phyloP scores from a whole-genome alignment of 176 grass and related monocot species.

The Puccinellia tenuiflora region DNA sequence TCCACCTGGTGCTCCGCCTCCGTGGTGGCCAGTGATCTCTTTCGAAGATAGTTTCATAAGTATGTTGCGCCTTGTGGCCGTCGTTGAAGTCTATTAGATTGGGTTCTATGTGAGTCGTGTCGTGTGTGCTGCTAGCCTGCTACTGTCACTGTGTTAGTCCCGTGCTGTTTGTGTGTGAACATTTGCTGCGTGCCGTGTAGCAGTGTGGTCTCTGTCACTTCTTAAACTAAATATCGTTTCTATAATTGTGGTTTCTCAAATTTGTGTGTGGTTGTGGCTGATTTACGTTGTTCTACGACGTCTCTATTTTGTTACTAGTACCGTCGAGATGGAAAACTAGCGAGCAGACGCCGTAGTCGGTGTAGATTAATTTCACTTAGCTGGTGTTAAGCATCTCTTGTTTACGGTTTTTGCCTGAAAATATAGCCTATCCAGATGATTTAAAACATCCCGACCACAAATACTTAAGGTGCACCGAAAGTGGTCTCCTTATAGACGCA shows the following conservation, averaged over 20 bases:
- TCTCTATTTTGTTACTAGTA: no score
- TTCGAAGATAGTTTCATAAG: not conserved
- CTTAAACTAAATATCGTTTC: not conserved
- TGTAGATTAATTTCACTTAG: no score
- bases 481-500: no score
- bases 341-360: no score
- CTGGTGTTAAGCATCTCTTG: no score
- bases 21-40: slow-evolving; percentile 28
- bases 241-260: not conserved
- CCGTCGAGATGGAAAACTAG: no score
- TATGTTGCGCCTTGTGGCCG: not conserved
- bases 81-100: not conserved
- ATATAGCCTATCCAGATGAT: no score
- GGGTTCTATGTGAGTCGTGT: not conserved
- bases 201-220: not conserved
- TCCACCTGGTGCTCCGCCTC: slow-evolving; percentile 61
- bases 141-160: no score
- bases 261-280: not conserved
- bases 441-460: no score
- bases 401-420: no score
- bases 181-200: not conserved
- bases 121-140: not conserved
- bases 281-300: no score
- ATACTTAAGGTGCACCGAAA: no score
- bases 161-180: not conserved